A percentile compares a stretch with the other conserved stretches of the same genome.
Conservation (phyloP, 1,284 basidiomycete species). For the Malassezia restricta region DNA sequence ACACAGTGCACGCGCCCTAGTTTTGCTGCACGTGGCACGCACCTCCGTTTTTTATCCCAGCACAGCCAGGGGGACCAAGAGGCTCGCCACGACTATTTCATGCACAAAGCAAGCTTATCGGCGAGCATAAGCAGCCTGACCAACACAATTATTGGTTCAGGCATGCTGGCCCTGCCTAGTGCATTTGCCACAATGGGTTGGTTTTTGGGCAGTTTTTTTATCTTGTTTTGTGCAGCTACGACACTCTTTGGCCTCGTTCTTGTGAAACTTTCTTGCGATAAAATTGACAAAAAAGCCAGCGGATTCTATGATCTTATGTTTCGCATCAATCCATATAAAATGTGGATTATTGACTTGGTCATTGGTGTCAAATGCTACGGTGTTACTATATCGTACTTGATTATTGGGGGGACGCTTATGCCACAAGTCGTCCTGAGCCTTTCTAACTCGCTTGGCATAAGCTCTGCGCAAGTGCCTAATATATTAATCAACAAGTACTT, state of each 20-base stretch:
- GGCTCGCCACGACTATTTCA: not conserved
- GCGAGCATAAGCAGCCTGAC: constrained; percentile 43
- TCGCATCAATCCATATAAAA: constrained; percentile 54
- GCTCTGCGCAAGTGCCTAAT: constrained; percentile 23
- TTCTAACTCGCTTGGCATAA: constrained; percentile 41
- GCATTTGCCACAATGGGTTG: constrained; percentile 48
- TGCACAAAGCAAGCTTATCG: constrained; percentile 6
- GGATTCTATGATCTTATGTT: constrained; percentile 32
- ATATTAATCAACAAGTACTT: constrained; percentile 45
- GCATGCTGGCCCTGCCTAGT: constrained; percentile 45
- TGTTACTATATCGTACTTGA: constrained; percentile 71
- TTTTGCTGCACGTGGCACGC: constrained; percentile 8
- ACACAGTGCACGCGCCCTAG: not conserved
- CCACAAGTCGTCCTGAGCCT: constrained; percentile 81
- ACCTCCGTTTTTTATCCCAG: too few relatives aligned
- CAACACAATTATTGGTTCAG: constrained; percentile 45
- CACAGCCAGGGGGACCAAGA: too few relatives aligned
- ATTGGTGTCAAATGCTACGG: constrained; percentile 67
- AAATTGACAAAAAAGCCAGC: constrained; percentile 50
- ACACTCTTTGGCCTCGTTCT: constrained; percentile 80
- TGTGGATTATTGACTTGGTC: constrained; percentile 76
- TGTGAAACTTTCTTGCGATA: constrained; percentile 71
- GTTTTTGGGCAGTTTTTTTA: constrained; percentile 65
- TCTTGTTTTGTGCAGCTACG: constrained; percentile 68
- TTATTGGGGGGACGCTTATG: constrained; percentile 54